Percentiles rank a stretch among this genome's conserved stretches.
These are phyloP conservation scores for Aphanomyces astaci DNA, from an alignment of 352 stramenopile species.

Conservation along the genomic window DNA sequence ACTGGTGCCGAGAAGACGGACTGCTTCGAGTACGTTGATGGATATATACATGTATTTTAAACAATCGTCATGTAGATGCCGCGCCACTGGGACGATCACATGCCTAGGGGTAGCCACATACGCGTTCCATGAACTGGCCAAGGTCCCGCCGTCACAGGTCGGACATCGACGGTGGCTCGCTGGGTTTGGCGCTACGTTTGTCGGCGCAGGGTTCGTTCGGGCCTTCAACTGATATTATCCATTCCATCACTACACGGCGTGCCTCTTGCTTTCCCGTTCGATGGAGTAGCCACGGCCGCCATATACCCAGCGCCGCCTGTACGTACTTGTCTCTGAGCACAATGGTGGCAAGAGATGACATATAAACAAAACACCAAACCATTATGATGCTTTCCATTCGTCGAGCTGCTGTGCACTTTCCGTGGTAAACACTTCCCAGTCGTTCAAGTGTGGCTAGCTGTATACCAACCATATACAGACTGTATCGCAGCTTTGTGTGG, in stretches of 20 bases:
- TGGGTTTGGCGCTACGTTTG: conserved; percentile 4
- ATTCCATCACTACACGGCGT: not conserved
- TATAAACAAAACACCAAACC: too few species aligned
- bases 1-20: not conserved
- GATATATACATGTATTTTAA: not conserved
- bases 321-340: too few species aligned
- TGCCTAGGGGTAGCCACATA: conserved; percentile 14
- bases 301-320: too few species aligned
- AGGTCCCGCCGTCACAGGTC: conserved; percentile 5
- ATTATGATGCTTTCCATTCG: too few species aligned
- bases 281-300: not conserved
- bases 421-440: too few species aligned
- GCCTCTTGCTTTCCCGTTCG: not conserved
- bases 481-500: too few species aligned
- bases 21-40: conserved; percentile 18
- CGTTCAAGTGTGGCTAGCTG: too few species aligned
- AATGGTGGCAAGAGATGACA: too few species aligned
- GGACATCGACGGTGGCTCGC: conserved; percentile 12
- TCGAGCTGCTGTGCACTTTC: too few species aligned
- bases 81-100: conserved; percentile 11
- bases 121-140: conserved; percentile 14
- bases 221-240: not conserved
- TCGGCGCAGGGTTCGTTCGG: not conserved
- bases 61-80: conserved; percentile 3
- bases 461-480: too few species aligned